Evolutionary conservation across 140 eudicot genomes (phyloP).

Genomic region (Senecio squalidus): DNA sequence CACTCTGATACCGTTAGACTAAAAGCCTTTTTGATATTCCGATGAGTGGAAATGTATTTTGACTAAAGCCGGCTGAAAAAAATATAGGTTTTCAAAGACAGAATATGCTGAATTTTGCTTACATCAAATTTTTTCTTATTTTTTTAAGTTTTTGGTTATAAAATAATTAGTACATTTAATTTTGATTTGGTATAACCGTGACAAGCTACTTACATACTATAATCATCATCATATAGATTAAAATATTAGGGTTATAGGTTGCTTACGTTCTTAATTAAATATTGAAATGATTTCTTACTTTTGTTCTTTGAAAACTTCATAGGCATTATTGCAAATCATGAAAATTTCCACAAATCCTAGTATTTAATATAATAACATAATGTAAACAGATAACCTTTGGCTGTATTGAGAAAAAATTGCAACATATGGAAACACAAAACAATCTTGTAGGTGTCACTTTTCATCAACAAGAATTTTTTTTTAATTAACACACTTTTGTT

Average conservation of each 20-base stretch:
- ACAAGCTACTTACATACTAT: slow-evolving; percentile 20
- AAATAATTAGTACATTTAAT: slow-evolving; percentile 15
- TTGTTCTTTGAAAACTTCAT: background rate
- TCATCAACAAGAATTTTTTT: slow-evolving; percentile 14
- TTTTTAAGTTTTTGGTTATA: background rate
- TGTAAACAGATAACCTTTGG: slow-evolving; percentile 17
- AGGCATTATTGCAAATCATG: slow-evolving; percentile 6
- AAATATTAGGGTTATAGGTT: slow-evolving; percentile 20
- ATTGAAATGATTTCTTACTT: background rate
- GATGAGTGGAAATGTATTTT: background rate
- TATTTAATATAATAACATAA: slow-evolving; percentile 11
- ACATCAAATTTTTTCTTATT: background rate
- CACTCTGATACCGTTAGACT: too few relatives aligned
- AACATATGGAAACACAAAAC: slow-evolving; percentile 1
- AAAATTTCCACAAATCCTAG: slow-evolving; percentile 1
- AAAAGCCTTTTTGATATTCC: too few relatives aligned
- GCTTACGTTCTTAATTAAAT: background rate
- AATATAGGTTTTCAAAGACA: slow-evolving; percentile 17
- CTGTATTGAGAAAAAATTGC: slow-evolving; percentile 23
- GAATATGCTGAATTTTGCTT: slow-evolving; percentile 28
- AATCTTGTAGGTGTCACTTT: slow-evolving; percentile 9
- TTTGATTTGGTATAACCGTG: slow-evolving; percentile 32
- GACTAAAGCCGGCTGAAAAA: slow-evolving; percentile 28
- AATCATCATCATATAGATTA: slow-evolving; percentile 11
- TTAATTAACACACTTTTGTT: slow-evolving; percentile 7